Evolutionary conservation across 208 protist species (phyloP), one percentile per base, ranked within the genome.

Genomic region (Leishmania aethiopica): DNA sequence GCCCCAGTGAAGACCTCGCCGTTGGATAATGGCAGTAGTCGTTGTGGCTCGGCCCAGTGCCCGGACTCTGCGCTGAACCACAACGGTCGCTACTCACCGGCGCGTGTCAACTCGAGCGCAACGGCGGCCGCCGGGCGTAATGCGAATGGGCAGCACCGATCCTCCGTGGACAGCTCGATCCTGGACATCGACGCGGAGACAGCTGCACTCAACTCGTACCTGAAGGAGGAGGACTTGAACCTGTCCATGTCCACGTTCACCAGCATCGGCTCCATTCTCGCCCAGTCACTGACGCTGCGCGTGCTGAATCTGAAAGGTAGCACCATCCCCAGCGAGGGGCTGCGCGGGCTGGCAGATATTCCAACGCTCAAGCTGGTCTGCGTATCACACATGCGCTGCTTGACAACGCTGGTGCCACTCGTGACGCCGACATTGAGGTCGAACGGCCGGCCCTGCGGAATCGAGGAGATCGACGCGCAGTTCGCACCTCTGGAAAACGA

Each of bases 391-490:
- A 91, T 92, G 89, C 82, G 86, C 55, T 67, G 75, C 66, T 59
- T 92, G 80, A 89, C 85, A 5, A 84, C 89, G 28, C 81, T 90
- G 19, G 59, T 79, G 49, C 89, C 89, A 15, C 87, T 92, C 67
- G 85, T 92, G 77, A 82, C 90, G 64, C 80, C 83, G 28, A 89
- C 89, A 37, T 71, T 57, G 75, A 10, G 77, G 74, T 59, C 64
- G 32, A 37, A 32, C n/a, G 82, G 60, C 37, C 32, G 62, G 40
- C 77, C 64, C n/a, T 88, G 87, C 69, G 79, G 69, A 5, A 84
- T 95, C 5, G 87, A 88, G 72, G 87, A 92, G 57, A 91, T 95
- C 72, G 88, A 95, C 76, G 92, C 92, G 42, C 90, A 92, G 78
- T 95, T 90, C 75, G 89, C 87, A 17, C 72, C 80, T 70, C 72